Conservation (phyloP, 129 eudicot species). For the Chrysanthemum lavandulifolium region DNA sequence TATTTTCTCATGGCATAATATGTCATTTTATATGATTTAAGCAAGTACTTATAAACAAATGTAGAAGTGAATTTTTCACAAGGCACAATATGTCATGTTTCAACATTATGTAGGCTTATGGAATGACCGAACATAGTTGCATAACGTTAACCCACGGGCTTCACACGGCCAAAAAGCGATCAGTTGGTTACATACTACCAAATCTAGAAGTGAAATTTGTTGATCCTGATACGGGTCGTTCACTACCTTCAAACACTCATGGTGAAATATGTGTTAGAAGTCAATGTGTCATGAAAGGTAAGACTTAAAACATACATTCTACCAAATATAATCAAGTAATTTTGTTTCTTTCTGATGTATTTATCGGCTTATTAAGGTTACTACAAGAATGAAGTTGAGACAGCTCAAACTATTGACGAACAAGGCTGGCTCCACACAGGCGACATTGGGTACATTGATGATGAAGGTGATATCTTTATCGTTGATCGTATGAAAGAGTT, state of each 20-base stretch:
- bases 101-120: conserved; percentile 62
- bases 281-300: conserved; percentile 98
- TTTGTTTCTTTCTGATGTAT: no score
- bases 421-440: conserved; percentile 98
- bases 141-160: conserved; percentile 80
- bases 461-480: conserved; percentile 83
- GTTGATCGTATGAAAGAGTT: conserved; percentile 96
- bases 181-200: conserved; percentile 81
- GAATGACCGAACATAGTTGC: conserved; percentile 99
- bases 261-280: conserved; percentile 97
- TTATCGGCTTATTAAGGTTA: conserved; percentile 44
- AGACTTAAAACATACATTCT: not conserved
- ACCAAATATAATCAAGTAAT: not conserved
- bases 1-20: not conserved
- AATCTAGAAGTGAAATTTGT: conserved; percentile 86
- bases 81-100: not conserved
- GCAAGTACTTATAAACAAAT: not conserved
- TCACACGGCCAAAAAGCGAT: conserved; percentile 68
- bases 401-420: conserved; percentile 70
- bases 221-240: conserved; percentile 68
- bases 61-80: not conserved
- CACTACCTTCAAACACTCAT: conserved; percentile 74
- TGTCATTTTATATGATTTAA: not conserved
- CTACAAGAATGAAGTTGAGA: conserved; percentile 80
- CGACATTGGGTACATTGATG: conserved; percentile 91